Percentiles rank a stretch among this genome's conserved stretches.
Conservation (phyloP, 2,329 filamentous ascomycete species). For the Fusarium xylarioides region DNA sequence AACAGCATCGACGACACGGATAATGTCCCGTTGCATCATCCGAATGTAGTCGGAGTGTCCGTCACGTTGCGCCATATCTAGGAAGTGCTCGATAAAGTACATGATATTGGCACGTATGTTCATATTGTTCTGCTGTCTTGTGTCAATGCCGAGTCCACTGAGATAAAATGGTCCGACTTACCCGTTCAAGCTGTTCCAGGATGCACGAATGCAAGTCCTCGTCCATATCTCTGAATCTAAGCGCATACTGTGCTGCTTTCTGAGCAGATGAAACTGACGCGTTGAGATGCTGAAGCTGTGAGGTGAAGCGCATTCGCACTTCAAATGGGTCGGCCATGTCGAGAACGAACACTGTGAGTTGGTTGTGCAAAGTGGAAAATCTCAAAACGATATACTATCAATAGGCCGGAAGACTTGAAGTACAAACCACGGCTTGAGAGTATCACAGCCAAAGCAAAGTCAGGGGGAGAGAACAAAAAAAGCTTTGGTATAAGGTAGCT, state of each 20-base stretch:
- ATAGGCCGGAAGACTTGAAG: slow-evolving; percentile 17
- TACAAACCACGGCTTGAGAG: slow-evolving; percentile 23
- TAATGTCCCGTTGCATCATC: slow-evolving; percentile 95
- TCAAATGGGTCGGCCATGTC: slow-evolving; percentile 87
- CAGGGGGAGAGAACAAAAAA: slow-evolving; percentile 11
- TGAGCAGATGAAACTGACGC: slow-evolving; percentile 88
- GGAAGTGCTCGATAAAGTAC: slow-evolving; percentile 97
- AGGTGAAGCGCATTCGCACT: slow-evolving; percentile 96
- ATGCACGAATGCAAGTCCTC: slow-evolving; percentile 98
- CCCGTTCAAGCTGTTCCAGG: slow-evolving; percentile 89
- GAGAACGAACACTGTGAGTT: slow-evolving; percentile 4
- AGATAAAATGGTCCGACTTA: slow-evolving; percentile 45
- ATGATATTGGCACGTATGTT: slow-evolving; percentile 98
- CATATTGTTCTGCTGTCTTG: slow-evolving; percentile 78
- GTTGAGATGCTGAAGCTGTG: slow-evolving; percentile 87
- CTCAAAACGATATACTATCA: not conserved
- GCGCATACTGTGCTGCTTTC: slow-evolving; percentile 93
- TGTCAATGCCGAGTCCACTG: slow-evolving; percentile 8
- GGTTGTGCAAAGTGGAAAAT: not conserved
- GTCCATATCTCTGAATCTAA: slow-evolving; percentile 93
- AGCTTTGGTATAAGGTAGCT: slow-evolving; percentile 2
- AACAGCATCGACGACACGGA: slow-evolving; percentile 90
- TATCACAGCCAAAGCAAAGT: slow-evolving; percentile 23
- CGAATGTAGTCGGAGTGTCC: slow-evolving; percentile 83
- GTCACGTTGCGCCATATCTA: slow-evolving; percentile 83